Conservation (phyloP, 441 rosid species). For the Euphorbia schlechtendalii region DNA sequence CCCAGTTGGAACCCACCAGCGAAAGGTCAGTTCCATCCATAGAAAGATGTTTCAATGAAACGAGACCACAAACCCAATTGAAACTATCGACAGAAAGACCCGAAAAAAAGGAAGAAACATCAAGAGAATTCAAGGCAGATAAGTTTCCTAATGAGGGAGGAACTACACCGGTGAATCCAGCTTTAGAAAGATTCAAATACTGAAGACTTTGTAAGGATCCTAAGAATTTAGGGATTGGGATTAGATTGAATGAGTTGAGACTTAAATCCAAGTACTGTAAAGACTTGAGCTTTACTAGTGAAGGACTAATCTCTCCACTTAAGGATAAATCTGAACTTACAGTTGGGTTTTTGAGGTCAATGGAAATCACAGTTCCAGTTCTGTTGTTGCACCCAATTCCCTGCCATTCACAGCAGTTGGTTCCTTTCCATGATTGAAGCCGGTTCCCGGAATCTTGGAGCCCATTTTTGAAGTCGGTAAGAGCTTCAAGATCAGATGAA, state of each 20-base stretch:
- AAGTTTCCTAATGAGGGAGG: conserved; percentile 29
- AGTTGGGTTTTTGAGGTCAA: conserved; percentile 34
- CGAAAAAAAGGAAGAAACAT: conserved; percentile 20
- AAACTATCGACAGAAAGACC: conserved; percentile 17
- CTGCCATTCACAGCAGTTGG: conserved; percentile 33
- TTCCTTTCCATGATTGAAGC: conserved; percentile 36
- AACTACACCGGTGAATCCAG: conserved; percentile 29
- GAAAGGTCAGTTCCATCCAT: conserved; percentile 13
- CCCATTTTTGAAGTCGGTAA: conserved; percentile 32
- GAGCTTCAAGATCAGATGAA: conserved; percentile 28
- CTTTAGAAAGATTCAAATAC: conserved; percentile 29
- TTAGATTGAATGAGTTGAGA: conserved; percentile 21
- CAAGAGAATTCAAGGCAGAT: conserved; percentile 30
- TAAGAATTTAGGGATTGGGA: conserved; percentile 32
- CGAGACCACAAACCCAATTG: conserved; percentile 30
- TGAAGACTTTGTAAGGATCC: conserved; percentile 22
- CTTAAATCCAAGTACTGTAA: conserved; percentile 34
- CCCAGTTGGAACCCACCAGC: not conserved
- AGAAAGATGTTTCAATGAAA: conserved; percentile 21
- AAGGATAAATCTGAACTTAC: conserved; percentile 4
- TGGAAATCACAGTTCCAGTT: conserved; percentile 28
- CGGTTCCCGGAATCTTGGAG: conserved; percentile 33
- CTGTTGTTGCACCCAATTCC: conserved; percentile 32
- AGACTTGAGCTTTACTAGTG: conserved; percentile 28
- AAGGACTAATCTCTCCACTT: conserved; percentile 36